Conservation (phyloP, 1,139 yeast genomes). For the Pichia sp. region DNA sequence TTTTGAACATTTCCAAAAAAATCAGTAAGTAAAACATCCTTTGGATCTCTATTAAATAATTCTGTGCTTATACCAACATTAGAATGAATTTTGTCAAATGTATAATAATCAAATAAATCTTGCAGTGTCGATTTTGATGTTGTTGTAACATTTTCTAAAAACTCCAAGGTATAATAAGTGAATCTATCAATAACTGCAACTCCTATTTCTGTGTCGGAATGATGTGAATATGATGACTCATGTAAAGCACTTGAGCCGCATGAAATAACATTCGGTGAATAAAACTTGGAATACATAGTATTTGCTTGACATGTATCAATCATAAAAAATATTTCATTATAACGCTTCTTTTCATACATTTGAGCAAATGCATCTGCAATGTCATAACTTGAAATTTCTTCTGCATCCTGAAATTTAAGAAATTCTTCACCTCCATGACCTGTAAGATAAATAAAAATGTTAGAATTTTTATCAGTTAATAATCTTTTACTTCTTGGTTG, state of each 20-base stretch:
- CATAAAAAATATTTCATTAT: slow-evolving; percentile 94
- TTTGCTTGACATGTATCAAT: slow-evolving; percentile 98
- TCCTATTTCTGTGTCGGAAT: slow-evolving; percentile 91
- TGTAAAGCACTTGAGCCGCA: slow-evolving; percentile 90
- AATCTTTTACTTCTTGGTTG: slow-evolving; percentile 90
- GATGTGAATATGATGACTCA: slow-evolving; percentile 92
- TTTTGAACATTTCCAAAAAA: slow-evolving; percentile 93
- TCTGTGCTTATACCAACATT: slow-evolving; percentile 88
- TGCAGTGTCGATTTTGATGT: slow-evolving; percentile 70
- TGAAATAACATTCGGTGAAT: slow-evolving; percentile 87
- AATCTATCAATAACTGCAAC: slow-evolving; percentile 97
- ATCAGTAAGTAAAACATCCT: slow-evolving; percentile 77
- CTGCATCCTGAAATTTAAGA: slow-evolving; percentile 95
- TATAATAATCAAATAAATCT: slow-evolving; percentile 78
- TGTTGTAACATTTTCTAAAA: slow-evolving; percentile 72
- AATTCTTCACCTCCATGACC: slow-evolving; percentile 99
- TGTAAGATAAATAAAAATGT: slow-evolving; percentile 89
- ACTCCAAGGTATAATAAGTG: slow-evolving; percentile 87
- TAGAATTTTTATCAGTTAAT: slow-evolving; percentile 88
- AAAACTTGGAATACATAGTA: slow-evolving; percentile 90
- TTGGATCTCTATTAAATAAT: slow-evolving; percentile 59
- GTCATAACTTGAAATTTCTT: slow-evolving; percentile 92
- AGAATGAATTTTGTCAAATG: slow-evolving; percentile 81
- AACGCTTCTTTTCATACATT: slow-evolving; percentile 92
- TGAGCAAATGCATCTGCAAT: slow-evolving; percentile 96